Conservation (phyloP, 495 filamentous ascomycete species). For the Lindgomyces ingoldianus region DNA sequence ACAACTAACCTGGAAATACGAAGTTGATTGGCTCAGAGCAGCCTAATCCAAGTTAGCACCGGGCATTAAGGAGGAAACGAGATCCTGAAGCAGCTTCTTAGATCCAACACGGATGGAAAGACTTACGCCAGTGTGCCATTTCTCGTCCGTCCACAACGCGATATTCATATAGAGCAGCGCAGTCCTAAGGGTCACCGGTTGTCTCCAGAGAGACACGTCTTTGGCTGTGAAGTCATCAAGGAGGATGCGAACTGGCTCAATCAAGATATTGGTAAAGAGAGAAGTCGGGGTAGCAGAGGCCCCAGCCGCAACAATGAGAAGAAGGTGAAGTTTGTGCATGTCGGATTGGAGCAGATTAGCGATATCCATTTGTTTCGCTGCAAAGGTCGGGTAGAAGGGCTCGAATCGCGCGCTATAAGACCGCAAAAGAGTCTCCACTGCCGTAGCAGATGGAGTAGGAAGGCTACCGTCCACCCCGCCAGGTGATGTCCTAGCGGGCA, state of each 20-base stretch:
- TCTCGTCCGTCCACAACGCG: conserved; percentile 31
- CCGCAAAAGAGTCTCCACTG: conserved; percentile 20
- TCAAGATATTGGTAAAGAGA: conserved; percentile 26
- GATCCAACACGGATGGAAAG: background rate
- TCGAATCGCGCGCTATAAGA: conserved; percentile 27
- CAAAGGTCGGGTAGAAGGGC: conserved; percentile 22
- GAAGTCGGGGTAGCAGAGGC: conserved; percentile 17
- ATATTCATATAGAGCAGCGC: conserved; percentile 24
- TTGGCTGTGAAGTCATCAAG: conserved; percentile 25
- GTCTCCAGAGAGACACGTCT: conserved; percentile 13
- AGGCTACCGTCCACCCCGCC: conserved; percentile 7
- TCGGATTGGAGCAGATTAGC: conserved; percentile 19
- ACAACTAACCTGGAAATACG: conserved; percentile 26
- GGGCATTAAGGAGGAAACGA: conserved; percentile 3
- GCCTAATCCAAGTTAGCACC: conserved; percentile 16
- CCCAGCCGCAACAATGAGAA: conserved; percentile 33
- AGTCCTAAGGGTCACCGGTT: conserved; percentile 18
- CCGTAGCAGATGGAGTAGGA: conserved; percentile 13
- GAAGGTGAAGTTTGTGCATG: conserved; percentile 22
- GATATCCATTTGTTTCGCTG: conserved; percentile 1
- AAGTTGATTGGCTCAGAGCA: conserved; percentile 22
- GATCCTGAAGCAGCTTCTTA: background rate
- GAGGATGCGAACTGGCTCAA: conserved; percentile 31
- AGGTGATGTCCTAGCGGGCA: background rate
- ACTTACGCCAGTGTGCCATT: conserved; percentile 34